Percentiles rank a stretch among this genome's conserved stretches.
Conservation (phyloP, 192 early-diverging fungal species). For the Fimicolochytrium jonesii region DNA sequence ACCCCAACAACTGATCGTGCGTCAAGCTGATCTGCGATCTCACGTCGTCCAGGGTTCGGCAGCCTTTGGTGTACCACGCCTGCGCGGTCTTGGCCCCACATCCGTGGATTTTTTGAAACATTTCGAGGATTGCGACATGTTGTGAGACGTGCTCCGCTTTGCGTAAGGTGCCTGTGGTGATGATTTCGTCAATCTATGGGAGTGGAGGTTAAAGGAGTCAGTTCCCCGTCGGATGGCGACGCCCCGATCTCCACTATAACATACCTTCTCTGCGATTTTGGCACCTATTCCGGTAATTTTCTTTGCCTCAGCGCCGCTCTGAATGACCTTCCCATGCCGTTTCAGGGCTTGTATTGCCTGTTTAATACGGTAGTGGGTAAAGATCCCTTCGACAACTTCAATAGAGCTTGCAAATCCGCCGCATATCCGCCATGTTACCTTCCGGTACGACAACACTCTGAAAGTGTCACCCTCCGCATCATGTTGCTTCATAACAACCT, state of each 20-base stretch:
- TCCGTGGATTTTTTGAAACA: constrained; percentile 44
- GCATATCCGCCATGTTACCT: not conserved
- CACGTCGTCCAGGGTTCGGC: constrained; percentile 42
- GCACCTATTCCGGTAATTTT: constrained; percentile 38
- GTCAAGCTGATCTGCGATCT: constrained; percentile 29
- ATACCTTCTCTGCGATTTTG: constrained; percentile 38
- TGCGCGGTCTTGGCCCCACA: constrained; percentile 19
- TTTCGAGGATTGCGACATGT: constrained; percentile 17
- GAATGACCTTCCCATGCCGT: constrained; percentile 28
- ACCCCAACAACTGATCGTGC: constrained; percentile 39
- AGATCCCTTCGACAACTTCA: no score
- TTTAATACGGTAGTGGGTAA: no score
- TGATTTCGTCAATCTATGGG: constrained; percentile 34
- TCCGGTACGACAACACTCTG: constrained; percentile 36
- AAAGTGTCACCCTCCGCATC: constrained; percentile 43
- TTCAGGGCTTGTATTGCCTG: constrained; percentile 37
- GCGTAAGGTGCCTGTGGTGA: constrained; percentile 33
- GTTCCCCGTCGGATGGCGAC: constrained; percentile 1
- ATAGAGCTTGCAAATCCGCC: no score
- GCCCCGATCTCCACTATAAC: not conserved
- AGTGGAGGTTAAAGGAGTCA: not conserved
- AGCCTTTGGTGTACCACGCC: constrained; percentile 37
- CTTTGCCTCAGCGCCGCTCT: constrained; percentile 30
- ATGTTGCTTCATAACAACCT: constrained; percentile 31
- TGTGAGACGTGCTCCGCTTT: constrained; percentile 37